Percentiles rank a stretch among this genome's conserved stretches.
phyloP scores from a whole-genome alignment of 2,329 filamentous ascomycete species.

The Colletotrichum sp. region DNA sequence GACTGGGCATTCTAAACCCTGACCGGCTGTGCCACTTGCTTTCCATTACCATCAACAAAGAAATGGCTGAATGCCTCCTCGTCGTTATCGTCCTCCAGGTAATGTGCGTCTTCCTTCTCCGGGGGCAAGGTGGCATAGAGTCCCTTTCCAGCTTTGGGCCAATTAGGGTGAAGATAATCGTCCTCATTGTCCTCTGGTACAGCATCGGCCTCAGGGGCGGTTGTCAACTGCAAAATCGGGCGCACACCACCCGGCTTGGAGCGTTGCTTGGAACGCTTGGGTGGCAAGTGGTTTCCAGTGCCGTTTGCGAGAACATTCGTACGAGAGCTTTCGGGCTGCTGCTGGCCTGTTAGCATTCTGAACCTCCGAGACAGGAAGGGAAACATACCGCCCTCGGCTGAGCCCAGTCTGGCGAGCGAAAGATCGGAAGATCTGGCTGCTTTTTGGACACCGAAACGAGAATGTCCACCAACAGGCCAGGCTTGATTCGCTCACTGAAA shows the following conservation, averaged over 20 bases:
- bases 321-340: neutral
- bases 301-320: neutral
- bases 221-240: constrained; percentile 34
- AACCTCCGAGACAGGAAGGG: neutral
- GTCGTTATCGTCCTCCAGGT: constrained; percentile 44
- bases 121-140: constrained; percentile 42
- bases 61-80: constrained; percentile 51
- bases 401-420: constrained; percentile 46
- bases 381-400: constrained; percentile 2
- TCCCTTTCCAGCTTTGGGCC: constrained; percentile 44
- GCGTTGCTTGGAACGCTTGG: constrained; percentile 27
- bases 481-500: constrained; percentile 45
- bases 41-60: constrained; percentile 41
- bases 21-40: constrained; percentile 36
- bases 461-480: constrained; percentile 45
- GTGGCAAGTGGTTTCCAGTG: neutral
- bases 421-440: constrained; percentile 48
- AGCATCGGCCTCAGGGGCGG: constrained; percentile 16
- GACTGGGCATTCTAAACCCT: neutral
- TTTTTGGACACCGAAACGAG: constrained; percentile 47
- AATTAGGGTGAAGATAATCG: constrained; percentile 41
- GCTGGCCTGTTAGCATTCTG: neutral
- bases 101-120: constrained; percentile 40
- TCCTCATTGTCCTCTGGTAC: constrained; percentile 34
- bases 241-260: constrained; percentile 36